Conservation (phyloP, 176 grass and related monocot species). For the Canna indica region DNA sequence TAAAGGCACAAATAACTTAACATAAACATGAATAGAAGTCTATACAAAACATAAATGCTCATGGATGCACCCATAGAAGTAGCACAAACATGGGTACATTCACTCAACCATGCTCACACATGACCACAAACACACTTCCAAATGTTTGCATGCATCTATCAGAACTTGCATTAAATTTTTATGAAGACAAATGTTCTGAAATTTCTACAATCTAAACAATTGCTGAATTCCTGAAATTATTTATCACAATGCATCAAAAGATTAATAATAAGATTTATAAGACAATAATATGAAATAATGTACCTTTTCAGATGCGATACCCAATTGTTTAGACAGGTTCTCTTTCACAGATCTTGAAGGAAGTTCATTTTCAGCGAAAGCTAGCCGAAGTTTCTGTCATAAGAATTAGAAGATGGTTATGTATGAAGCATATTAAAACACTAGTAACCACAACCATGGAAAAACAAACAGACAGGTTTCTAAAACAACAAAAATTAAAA, state of each 20-base stretch:
- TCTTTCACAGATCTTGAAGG: constrained; percentile 68
- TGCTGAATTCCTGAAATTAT: not conserved
- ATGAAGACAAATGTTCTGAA: not conserved
- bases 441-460: not conserved
- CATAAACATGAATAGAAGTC: too few relatives aligned
- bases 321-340: constrained; percentile 61
- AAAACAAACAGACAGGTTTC: not conserved
- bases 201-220: too few relatives aligned
- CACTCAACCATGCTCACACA: too few relatives aligned
- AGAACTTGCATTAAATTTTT: not conserved
- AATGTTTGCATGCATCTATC: not conserved
- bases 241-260: not conserved
- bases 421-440: constrained; percentile 7
- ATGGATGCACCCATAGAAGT: too few relatives aligned
- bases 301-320: constrained; percentile 83
- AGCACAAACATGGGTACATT: too few relatives aligned
- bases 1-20: too few relatives aligned
- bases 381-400: constrained; percentile 58
- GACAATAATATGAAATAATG: not conserved
- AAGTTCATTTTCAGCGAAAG: constrained; percentile 82
- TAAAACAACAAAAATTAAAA: not conserved
- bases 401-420: constrained; percentile 13
- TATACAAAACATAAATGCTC: too few relatives aligned
- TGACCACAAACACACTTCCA: not conserved
- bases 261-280: not conserved